Evolutionary conservation across 441 rosid genomes (phyloP).

Genomic region (Pelargonium exstipulatum): DNA sequence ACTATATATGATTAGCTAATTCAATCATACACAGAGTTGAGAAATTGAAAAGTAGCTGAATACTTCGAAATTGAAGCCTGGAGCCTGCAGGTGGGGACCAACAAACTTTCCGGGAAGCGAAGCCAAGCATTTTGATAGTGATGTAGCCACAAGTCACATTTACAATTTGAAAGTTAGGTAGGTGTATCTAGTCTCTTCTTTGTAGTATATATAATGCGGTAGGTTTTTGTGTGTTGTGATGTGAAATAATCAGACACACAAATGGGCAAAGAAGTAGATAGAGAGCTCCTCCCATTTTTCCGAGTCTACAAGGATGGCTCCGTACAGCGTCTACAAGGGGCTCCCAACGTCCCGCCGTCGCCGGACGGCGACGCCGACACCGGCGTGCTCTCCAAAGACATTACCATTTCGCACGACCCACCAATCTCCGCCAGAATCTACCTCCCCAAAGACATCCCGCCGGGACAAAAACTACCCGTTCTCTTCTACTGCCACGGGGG

Average conservation of each 20-base stretch:
- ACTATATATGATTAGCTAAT: too few relatives aligned
- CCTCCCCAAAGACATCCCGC: conserved; percentile 29
- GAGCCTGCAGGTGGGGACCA: too few relatives aligned
- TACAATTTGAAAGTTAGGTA: too few relatives aligned
- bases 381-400: conserved; percentile 36
- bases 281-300: conserved; percentile 23
- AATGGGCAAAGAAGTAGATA: conserved; percentile 27
- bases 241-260: background rate
- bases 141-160: too few relatives aligned
- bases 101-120: too few relatives aligned
- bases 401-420: conserved; percentile 29
- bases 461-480: conserved; percentile 27
- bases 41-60: too few relatives aligned
- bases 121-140: too few relatives aligned
- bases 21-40: too few relatives aligned
- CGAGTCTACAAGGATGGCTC: conserved; percentile 36
- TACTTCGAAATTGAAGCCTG: too few relatives aligned
- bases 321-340: conserved; percentile 23
- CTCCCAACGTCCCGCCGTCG: conserved; percentile 32
- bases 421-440: conserved; percentile 32
- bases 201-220: too few relatives aligned
- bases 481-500: conserved; percentile 46
- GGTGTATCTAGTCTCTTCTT: too few relatives aligned
- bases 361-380: conserved; percentile 28
- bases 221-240: too few relatives aligned